Evolutionary conservation across 2,329 filamentous ascomycete species (phyloP), one percentile per base, ranked within the genome.

Genomic region (Exophiala phaeomuriformis): DNA sequence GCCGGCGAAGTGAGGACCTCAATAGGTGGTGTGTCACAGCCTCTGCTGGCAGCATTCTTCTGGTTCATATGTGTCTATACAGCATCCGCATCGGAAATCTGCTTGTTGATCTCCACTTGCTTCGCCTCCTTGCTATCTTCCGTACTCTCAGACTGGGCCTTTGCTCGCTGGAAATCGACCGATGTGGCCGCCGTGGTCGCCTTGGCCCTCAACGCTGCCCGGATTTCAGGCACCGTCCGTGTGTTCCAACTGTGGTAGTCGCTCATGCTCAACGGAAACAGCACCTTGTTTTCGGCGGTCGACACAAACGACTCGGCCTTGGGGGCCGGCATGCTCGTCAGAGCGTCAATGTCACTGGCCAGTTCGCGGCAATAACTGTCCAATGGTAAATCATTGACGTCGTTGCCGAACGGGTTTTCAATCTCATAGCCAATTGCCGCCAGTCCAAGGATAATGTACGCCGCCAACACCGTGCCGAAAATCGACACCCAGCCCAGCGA

Each of bases 391-490:
- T 93, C 88, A 65, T 93, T 93, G 62, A 90, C 87, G 59, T 93
- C 88, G 59, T 83, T 77, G 53, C 88, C 88, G 67, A 93, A 93
- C 4, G 88, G 88, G 64, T 93, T 89, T 69, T 93, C 88, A 59
- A 93, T 86, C 69, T 93, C 87, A 58, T 82, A 81, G 37, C 88
- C 88, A 63, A 91, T 91, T 58, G 80, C 76, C 3, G 81, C 78
- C 43, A 93, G 81, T 28, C 86, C 86, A 55, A 93, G 80, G 66
- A 93, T 91, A 61, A 93, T 91, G 69, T 91, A 91, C 2, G 85
- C 83, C 2, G 84, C 84, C 9, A 75, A 69, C 10, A 90, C 73
- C 42, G 83, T 85, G 33, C 83, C 88, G 0, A 88, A 88, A 59
- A 93, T 90, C 8, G 88, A 84, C 59, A 90, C 77, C 84, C 85